A percentile compares a stretch with the other conserved stretches of the same genome.
These are phyloP conservation scores for Pythium oligandrum DNA, from an alignment of 352 stramenopile genomes.

Conservation along the genomic window DNA sequence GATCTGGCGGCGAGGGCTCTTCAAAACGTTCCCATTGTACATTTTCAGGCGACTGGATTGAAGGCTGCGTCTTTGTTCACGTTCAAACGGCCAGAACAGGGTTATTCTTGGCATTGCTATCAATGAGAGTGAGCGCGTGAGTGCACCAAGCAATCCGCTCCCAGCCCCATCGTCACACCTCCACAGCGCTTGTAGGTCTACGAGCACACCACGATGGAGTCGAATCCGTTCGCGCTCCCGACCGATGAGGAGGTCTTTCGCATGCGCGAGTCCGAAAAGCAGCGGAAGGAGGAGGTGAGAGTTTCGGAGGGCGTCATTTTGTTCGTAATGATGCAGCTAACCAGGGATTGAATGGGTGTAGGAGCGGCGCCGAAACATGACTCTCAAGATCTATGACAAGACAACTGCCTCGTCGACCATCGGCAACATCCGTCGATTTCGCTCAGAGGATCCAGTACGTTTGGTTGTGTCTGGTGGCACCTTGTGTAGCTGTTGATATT, in stretches of 20 bases:
- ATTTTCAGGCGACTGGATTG: no score
- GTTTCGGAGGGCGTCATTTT: neutral
- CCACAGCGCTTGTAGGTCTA: no score
- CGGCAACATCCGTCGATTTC: conserved; percentile 76
- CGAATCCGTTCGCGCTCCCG: conserved; percentile 90
- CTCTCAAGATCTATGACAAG: conserved; percentile 90
- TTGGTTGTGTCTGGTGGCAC: neutral
- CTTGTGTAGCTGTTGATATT: neutral
- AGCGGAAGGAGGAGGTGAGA: conserved; percentile 74
- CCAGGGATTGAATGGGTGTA: conserved; percentile 5
- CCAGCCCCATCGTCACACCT: no score
- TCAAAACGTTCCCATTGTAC: no score
- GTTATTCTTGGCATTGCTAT: neutral
- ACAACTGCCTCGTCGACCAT: conserved; percentile 73
- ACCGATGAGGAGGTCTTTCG: conserved; percentile 93
- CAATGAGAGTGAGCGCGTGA: no score
- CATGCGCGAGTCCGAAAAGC: conserved; percentile 89
- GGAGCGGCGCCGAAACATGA: conserved; percentile 54
- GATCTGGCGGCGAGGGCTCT: no score
- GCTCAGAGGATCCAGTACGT: conserved; percentile 51
- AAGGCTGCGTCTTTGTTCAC: no score
- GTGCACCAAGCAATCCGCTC: no score
- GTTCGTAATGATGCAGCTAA: neutral
- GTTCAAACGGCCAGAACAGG: no score
- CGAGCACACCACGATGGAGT: conserved; percentile 23